Conservation (phyloP, 805 yeast species). For the Saccharomycopsis sp. region DNA sequence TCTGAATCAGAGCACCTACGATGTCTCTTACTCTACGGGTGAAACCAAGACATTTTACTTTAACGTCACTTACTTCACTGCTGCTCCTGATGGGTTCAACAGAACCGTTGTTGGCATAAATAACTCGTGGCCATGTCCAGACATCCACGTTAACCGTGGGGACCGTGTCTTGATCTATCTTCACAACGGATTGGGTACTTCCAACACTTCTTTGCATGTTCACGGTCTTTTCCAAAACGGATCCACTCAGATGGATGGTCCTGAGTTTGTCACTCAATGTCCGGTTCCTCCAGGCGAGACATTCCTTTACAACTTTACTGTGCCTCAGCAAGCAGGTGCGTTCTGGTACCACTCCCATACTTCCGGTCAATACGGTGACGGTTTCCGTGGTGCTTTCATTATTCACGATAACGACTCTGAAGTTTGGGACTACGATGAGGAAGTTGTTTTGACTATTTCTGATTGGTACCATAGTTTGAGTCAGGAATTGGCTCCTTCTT, state of each 20-base stretch:
- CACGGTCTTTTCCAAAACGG: constrained; percentile 83
- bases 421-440: constrained; percentile 72
- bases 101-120: constrained; percentile 40
- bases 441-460: constrained; percentile 54
- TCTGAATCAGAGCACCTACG: neutral
- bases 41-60: constrained; percentile 17
- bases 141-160: constrained; percentile 64
- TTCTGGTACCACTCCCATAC: constrained; percentile 98
- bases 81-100: constrained; percentile 35
- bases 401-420: constrained; percentile 53
- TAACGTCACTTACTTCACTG: constrained; percentile 20
- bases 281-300: constrained; percentile 79
- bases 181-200: constrained; percentile 62
- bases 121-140: constrained; percentile 78
- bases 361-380: constrained; percentile 87
- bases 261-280: constrained; percentile 82
- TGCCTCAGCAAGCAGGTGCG: constrained; percentile 74
- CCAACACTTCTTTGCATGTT: constrained; percentile 79
- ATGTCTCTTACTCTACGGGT: constrained; percentile 11
- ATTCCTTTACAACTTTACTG: constrained; percentile 80
- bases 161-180: constrained; percentile 70
- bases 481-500: constrained; percentile 42
- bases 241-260: constrained; percentile 82
- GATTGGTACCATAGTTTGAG: constrained; percentile 82
- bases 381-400: constrained; percentile 74